phyloP scores from a whole-genome alignment of 805 yeast species.

The Candida palmyrensis region DNA sequence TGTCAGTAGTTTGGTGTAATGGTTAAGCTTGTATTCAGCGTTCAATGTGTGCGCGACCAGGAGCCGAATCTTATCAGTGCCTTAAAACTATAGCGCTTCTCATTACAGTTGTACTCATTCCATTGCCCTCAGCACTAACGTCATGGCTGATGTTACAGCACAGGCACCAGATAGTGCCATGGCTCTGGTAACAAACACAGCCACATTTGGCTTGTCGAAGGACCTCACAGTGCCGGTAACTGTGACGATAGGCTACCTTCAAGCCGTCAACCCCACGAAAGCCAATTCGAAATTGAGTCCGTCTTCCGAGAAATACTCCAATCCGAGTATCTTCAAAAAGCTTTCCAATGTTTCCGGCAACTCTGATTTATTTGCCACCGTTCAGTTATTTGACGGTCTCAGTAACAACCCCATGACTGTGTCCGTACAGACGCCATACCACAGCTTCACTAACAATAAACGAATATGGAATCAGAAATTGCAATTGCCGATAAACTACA shows the following conservation, averaged over 20 bases:
- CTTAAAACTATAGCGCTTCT: too few species aligned
- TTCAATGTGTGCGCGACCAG: too few species aligned
- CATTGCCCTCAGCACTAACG: too few species aligned
- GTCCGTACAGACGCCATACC: conserved; percentile 33
- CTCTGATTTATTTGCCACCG: conserved; percentile 30
- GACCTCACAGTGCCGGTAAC: conserved; percentile 29
- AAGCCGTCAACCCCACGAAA: conserved; percentile 10
- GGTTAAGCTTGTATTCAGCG: too few species aligned
- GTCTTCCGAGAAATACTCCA: conserved; percentile 29
- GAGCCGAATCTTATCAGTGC: too few species aligned
- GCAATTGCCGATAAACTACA: conserved; percentile 63
- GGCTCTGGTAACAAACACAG: conserved; percentile 14
- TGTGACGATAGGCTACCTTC: conserved; percentile 28
- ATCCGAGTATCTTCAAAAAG: conserved; percentile 29
- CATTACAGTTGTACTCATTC: too few species aligned
- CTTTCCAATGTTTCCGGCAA: conserved; percentile 25
- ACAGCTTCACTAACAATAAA: conserved; percentile 24
- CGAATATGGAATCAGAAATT: conserved; percentile 72
- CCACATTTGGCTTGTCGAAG: conserved; percentile 36
- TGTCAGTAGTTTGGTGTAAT: too few species aligned
- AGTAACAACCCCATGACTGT: conserved; percentile 22
- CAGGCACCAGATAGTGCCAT: conserved; percentile 2
- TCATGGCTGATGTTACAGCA: neutral
- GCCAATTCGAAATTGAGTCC: conserved; percentile 11
- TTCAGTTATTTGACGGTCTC: conserved; percentile 27